phyloP scores from a whole-genome alignment of 2,329 filamentous ascomycete genomes.

The Knufia fluminis region DNA sequence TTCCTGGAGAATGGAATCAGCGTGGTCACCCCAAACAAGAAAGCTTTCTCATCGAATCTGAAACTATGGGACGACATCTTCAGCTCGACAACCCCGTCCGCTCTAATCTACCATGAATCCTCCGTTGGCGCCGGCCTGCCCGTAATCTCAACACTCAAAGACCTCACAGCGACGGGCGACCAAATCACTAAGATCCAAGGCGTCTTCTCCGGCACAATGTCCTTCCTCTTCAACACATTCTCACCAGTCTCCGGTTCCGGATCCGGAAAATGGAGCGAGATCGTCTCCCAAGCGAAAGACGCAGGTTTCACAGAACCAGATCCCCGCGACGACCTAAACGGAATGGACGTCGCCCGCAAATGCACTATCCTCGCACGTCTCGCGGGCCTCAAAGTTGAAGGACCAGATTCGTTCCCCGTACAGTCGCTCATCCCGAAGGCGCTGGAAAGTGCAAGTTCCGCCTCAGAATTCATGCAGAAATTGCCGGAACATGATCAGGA shows the following conservation, averaged over 20 bases:
- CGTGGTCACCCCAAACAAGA: constrained; percentile 96
- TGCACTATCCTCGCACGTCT: constrained; percentile 87
- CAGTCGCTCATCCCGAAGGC: constrained; percentile 86
- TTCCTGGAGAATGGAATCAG: constrained; percentile 76
- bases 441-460: constrained; percentile 65
- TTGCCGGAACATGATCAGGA: constrained; percentile 75
- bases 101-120: constrained; percentile 89
- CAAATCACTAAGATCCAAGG: constrained; percentile 87
- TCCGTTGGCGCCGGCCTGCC: constrained; percentile 89
- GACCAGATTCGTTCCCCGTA: constrained; percentile 82
- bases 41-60: constrained; percentile 79
- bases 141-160: constrained; percentile 84
- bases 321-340: constrained; percentile 77
- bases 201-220: constrained; percentile 96
- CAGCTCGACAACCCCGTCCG: constrained; percentile 54
- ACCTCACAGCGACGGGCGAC: constrained; percentile 90
- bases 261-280: constrained; percentile 71
- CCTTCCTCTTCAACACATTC: constrained; percentile 96
- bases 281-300: constrained; percentile 85
- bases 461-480: constrained; percentile 75
- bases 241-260: constrained; percentile 67
- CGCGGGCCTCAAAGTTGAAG: constrained; percentile 69
- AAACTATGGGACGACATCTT: constrained; percentile 85
- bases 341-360: constrained; percentile 86
- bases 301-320: constrained; percentile 88